These are phyloP conservation scores for Geosmithia putterillii DNA, from an alignment of 2,329 filamentous ascomycete genomes.

Conservation along the genomic window DNA sequence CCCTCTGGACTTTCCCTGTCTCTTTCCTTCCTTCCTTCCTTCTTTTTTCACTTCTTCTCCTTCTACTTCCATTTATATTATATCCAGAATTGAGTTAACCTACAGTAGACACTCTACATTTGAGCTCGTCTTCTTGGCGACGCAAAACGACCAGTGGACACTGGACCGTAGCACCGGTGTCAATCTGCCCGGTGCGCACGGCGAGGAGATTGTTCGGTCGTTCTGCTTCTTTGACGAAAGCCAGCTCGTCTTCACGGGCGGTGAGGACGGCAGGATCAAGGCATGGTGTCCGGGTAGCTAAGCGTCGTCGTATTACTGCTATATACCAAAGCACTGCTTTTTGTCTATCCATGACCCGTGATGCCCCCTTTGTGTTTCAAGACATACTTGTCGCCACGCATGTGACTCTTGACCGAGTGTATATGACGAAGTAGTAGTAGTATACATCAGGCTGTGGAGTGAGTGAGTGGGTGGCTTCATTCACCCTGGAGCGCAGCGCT, in stretches of 20 bases:
- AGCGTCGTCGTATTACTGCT: neutral
- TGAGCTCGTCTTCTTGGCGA: conserved; percentile 45
- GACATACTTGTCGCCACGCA: too few relatives aligned
- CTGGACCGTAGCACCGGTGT: conserved; percentile 44
- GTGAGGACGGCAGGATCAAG: conserved; percentile 45
- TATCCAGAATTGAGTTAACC: neutral
- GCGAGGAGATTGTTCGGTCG: conserved; percentile 48
- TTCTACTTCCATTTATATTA: too few relatives aligned
- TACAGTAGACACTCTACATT: conserved; percentile 36
- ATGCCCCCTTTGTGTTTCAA: too few relatives aligned
- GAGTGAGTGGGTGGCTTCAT: too few relatives aligned
- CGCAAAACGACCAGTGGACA: conserved; percentile 29
- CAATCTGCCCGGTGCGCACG: conserved; percentile 49
- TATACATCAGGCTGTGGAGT: too few relatives aligned
- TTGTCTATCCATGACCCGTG: too few relatives aligned
- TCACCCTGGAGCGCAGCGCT: too few relatives aligned
- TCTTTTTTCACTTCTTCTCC: neutral
- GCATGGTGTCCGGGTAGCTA: conserved; percentile 33
- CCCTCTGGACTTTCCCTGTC: too few relatives aligned
- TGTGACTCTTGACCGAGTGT: too few relatives aligned
- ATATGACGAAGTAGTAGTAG: too few relatives aligned
- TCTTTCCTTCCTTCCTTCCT: conserved; percentile 1
- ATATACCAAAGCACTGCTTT: neutral
- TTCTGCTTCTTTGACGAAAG: conserved; percentile 53
- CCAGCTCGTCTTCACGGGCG: conserved; percentile 44